phyloP scores from a whole-genome alignment of 2,329 filamentous ascomycete species.

The Ceratocystis cubensis region DNA sequence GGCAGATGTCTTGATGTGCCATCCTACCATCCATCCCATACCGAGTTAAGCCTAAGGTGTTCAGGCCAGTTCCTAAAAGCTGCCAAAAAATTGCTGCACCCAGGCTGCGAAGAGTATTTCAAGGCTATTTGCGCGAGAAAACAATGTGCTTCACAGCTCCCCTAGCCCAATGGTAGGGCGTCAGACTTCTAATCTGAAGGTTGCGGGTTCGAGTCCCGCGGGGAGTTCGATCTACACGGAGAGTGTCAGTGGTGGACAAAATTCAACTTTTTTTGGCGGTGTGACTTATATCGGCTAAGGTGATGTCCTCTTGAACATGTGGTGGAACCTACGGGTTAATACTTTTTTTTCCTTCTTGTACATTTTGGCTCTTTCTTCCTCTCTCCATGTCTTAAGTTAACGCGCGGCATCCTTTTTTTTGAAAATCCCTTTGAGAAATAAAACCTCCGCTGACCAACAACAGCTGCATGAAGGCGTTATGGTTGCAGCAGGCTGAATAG shows the following conservation, averaged over 20 bases:
- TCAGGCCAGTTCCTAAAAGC: not conserved
- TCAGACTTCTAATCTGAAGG: conserved; percentile 22
- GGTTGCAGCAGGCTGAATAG: no score
- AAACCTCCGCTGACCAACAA: no score
- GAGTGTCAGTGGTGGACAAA: not conserved
- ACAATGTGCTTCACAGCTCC: conserved; percentile 9
- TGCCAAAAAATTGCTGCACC: not conserved
- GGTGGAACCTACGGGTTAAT: no score
- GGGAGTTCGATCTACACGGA: not conserved
- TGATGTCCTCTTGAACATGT: no score
- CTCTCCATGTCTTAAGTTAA: conserved; percentile 3
- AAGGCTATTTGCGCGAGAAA: accelerated
- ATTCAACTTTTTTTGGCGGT: not conserved
- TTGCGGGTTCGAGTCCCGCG: conserved; percentile 22
- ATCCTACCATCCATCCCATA: no score
- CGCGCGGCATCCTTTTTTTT: not conserved
- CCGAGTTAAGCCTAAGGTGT: not conserved
- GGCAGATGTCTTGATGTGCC: no score
- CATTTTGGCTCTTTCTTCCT: not conserved
- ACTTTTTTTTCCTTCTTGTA: not conserved
- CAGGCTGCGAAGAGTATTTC: not conserved
- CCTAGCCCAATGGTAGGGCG: conserved; percentile 22
- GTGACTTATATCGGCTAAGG: not conserved
- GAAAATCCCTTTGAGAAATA: not conserved
- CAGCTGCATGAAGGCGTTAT: no score